Evolutionary conservation across 2,329 filamentous ascomycete genomes (phyloP).

Genomic region (Lachnellula willkommii): DNA sequence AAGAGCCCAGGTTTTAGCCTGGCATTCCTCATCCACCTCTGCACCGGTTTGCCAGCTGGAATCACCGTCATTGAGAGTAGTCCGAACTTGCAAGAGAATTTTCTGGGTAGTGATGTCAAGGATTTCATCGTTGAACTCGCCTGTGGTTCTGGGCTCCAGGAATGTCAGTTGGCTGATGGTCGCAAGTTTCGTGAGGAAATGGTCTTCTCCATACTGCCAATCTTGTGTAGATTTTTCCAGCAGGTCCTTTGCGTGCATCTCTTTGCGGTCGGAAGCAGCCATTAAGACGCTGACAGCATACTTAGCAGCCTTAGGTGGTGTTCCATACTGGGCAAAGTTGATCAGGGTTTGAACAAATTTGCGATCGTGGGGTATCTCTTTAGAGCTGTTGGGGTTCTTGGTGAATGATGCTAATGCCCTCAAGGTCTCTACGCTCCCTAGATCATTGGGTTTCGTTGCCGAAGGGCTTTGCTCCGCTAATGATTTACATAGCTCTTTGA

Average conservation of each 20-base stretch:
- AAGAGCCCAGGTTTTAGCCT: slow-evolving; percentile 77
- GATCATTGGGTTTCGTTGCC: slow-evolving; percentile 60
- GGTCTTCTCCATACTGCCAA: slow-evolving; percentile 65
- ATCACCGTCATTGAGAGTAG: slow-evolving; percentile 50
- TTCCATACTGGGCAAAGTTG: slow-evolving; percentile 76
- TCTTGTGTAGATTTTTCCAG: slow-evolving; percentile 69
- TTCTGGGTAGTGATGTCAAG: slow-evolving; percentile 71
- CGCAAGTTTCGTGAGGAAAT: slow-evolving; percentile 71
- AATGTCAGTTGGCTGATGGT: slow-evolving; percentile 71
- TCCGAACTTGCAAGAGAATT: slow-evolving; percentile 65
- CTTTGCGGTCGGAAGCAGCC: slow-evolving; percentile 64
- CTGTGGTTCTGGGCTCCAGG: slow-evolving; percentile 65
- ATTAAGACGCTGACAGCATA: slow-evolving; percentile 89
- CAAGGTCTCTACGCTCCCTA: slow-evolving; percentile 77
- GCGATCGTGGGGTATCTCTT: slow-evolving; percentile 74
- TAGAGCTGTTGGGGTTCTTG: slow-evolving; percentile 62
- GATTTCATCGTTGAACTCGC: slow-evolving; percentile 70
- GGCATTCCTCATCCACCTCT: slow-evolving; percentile 71
- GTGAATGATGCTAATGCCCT: slow-evolving; percentile 93
- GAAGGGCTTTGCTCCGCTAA: slow-evolving; percentile 76
- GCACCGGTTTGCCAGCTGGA: slow-evolving; percentile 64
- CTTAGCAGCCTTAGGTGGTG: slow-evolving; percentile 78
- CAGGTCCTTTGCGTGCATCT: slow-evolving; percentile 80
- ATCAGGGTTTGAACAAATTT: slow-evolving; percentile 77
- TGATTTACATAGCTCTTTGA: slow-evolving; percentile 84